These are phyloP conservation scores for Geosmithia flava DNA, from an alignment of 2,329 filamentous ascomycete species.

Conservation along the genomic window DNA sequence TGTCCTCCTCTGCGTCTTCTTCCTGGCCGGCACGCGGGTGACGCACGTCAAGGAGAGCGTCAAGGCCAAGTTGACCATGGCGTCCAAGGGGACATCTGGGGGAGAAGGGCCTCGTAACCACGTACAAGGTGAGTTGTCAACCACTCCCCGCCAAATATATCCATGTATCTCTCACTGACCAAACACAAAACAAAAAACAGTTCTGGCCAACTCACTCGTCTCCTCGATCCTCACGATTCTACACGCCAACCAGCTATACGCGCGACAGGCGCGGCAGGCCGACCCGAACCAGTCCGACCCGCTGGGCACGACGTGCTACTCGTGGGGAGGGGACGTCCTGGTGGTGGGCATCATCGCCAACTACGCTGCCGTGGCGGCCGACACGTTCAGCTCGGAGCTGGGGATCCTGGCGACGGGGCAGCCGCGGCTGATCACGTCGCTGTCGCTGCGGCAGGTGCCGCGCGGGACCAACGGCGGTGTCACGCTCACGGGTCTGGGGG, in stretches of 20 bases:
- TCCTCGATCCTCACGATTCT: slow-evolving; percentile 54
- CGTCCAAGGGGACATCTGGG: slow-evolving; percentile 57
- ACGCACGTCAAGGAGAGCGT: slow-evolving; percentile 86
- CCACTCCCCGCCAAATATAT: not conserved
- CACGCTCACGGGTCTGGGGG: slow-evolving; percentile 58
- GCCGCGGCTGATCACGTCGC: slow-evolving; percentile 79
- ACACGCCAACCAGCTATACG: slow-evolving; percentile 46
- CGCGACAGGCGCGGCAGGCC: slow-evolving; percentile 27
- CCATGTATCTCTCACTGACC: not conserved
- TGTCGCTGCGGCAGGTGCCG: slow-evolving; percentile 64
- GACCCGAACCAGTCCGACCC: slow-evolving; percentile 16
- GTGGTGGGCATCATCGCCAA: slow-evolving; percentile 60
- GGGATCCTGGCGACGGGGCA: slow-evolving; percentile 70
- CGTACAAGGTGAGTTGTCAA: slow-evolving; percentile 48
- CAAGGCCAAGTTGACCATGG: slow-evolving; percentile 72
- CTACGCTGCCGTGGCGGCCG: slow-evolving; percentile 83
- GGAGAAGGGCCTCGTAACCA: slow-evolving; percentile 77
- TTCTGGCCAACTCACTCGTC: slow-evolving; percentile 76
- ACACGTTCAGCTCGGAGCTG: slow-evolving; percentile 91
- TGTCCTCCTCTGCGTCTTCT: slow-evolving; percentile 70
- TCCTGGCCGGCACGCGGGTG: slow-evolving; percentile 68
- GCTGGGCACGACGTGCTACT: slow-evolving; percentile 37
- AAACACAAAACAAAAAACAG: slow-evolving; percentile 26
- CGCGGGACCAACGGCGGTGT: slow-evolving; percentile 92
- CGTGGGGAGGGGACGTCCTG: slow-evolving; percentile 50